Conservation (phyloP, 257 asterid species). For the Leonotis leonurus region DNA sequence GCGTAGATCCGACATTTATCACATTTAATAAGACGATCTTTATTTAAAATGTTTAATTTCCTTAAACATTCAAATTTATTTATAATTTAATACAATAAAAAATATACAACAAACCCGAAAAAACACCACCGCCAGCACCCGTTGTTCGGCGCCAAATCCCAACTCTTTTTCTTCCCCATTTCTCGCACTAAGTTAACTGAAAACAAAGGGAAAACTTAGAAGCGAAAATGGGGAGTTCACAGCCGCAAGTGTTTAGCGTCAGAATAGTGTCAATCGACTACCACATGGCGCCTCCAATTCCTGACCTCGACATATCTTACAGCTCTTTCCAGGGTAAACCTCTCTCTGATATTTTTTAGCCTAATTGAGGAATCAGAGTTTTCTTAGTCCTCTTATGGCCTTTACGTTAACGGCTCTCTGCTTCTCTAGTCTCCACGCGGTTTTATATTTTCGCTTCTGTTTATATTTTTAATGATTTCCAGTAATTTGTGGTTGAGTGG, state of each 20-base stretch:
- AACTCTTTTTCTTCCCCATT: too few relatives aligned
- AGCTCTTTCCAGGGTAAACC: slow-evolving; percentile 60
- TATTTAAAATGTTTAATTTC: too few relatives aligned
- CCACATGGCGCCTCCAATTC: slow-evolving; percentile 72
- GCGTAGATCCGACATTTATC: too few relatives aligned
- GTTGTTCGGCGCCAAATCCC: too few relatives aligned
- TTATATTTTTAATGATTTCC: background rate
- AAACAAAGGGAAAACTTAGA: background rate
- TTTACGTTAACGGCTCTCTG: background rate
- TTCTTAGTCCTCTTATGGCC: background rate
- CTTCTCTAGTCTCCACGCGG: background rate
- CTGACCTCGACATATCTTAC: slow-evolving; percentile 55
- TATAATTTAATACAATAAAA: too few relatives aligned
- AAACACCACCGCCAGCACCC: too few relatives aligned
- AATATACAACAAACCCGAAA: too few relatives aligned
- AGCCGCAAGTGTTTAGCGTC: slow-evolving; percentile 47
- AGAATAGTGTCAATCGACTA: slow-evolving; percentile 85
- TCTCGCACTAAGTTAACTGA: background rate
- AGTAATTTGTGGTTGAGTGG: slow-evolving; percentile 1
- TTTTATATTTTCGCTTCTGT: background rate
- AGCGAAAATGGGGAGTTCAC: slow-evolving; percentile 49
- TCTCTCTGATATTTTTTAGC: background rate
- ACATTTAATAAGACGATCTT: too few relatives aligned
- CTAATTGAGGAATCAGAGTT: background rate
- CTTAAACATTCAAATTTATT: too few relatives aligned